Evolutionary conservation across 805 yeast genomes (phyloP).

Genomic region (Starmera amethionina): DNA sequence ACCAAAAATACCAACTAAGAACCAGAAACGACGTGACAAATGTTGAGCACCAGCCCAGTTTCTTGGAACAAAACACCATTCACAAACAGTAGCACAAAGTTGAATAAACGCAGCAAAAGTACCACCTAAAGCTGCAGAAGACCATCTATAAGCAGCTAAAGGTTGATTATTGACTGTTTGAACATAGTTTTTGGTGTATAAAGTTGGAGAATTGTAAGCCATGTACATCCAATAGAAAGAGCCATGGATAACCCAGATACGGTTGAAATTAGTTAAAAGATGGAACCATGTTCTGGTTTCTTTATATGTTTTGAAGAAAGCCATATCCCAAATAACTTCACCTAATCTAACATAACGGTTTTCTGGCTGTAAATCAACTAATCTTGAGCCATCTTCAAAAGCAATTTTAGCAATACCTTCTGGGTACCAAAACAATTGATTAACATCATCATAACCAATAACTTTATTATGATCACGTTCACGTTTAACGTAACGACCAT

Average conservation of each 20-base stretch:
- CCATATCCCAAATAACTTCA: constrained; percentile 86
- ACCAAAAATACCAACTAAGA: constrained; percentile 54
- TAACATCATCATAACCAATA: constrained; percentile 95
- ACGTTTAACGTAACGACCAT: constrained; percentile 77
- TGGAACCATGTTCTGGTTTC: constrained; percentile 98
- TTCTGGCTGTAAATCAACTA: constrained; percentile 80
- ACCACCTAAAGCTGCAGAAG: constrained; percentile 90
- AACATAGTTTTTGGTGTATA: constrained; percentile 79
- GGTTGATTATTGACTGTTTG: constrained; percentile 83
- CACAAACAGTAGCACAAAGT: constrained; percentile 78
- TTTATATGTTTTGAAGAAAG: constrained; percentile 90
- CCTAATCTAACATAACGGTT: constrained; percentile 88
- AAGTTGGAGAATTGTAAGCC: constrained; percentile 84
- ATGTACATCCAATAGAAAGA: constrained; percentile 90
- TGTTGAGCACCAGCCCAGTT: constrained; percentile 99
- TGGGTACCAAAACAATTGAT: constrained; percentile 98
- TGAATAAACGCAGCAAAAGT: constrained; percentile 74
- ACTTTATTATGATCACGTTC: constrained; percentile 75
- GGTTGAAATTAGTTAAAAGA: constrained; percentile 87
- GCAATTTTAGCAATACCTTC: constrained; percentile 94
- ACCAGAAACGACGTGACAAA: constrained; percentile 76
- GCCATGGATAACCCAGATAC: constrained; percentile 95
- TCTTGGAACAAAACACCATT: constrained; percentile 96
- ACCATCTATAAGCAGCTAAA: constrained; percentile 86
- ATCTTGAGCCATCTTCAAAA: constrained; percentile 84